Evolutionary conservation across 129 eudicot species (phyloP).

Genomic region (Apium graveolens): DNA sequence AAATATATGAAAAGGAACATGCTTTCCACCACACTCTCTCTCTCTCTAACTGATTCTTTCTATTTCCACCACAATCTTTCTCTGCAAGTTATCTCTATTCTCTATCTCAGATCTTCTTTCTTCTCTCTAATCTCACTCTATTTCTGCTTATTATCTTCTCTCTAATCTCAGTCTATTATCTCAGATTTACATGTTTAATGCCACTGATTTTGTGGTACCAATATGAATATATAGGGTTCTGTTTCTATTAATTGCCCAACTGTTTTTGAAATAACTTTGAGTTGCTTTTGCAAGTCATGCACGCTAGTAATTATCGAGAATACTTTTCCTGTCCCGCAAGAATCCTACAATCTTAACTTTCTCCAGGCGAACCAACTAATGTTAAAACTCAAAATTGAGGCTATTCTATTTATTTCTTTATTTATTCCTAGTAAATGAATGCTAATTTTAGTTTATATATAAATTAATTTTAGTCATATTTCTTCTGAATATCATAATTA

Average conservation of each 20-base stretch:
- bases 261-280: background rate
- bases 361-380: background rate
- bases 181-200: background rate
- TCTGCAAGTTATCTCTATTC: too few species aligned
- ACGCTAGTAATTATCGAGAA: background rate
- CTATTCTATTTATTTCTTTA: background rate
- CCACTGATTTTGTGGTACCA: background rate
- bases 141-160: too few species aligned
- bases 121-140: too few species aligned
- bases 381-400: background rate
- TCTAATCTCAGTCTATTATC: background rate
- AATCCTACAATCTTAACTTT: background rate
- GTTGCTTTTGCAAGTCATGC: background rate
- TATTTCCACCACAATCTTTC: too few species aligned
- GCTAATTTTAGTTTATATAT: background rate
- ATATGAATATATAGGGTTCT: background rate
- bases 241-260: background rate
- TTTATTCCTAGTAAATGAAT: background rate
- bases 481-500: background rate
- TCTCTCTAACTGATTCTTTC: too few species aligned
- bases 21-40: too few species aligned
- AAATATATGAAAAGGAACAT: too few species aligned
- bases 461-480: background rate
- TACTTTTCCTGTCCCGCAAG: background rate
- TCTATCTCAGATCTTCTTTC: too few species aligned